Evolutionary conservation across 768 basidiomycete species (phyloP).

Genomic region (Suillus brevipes): DNA sequence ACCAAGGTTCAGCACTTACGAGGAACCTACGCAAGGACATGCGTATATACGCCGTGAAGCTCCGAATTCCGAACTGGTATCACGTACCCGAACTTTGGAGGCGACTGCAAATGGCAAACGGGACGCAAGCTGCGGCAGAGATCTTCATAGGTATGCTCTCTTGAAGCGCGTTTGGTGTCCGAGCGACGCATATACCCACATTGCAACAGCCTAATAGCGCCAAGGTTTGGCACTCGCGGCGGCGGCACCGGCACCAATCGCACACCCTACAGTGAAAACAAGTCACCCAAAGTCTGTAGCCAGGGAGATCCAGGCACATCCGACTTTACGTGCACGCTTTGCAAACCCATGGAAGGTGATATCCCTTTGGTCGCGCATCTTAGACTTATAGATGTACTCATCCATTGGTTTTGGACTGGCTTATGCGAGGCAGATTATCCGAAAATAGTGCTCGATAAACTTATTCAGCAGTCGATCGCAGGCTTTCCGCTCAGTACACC

Average conservation of each 20-base stretch:
- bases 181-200: conserved; percentile 2
- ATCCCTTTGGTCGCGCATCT: neutral
- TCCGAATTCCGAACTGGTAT: too few species aligned
- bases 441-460: neutral
- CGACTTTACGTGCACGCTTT: conserved; percentile 24
- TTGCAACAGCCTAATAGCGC: neutral
- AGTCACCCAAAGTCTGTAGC: conserved; percentile 17
- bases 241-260: neutral
- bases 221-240: neutral
- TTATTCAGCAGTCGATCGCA: neutral
- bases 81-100: neutral
- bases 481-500: conserved; percentile 1
- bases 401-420: neutral
- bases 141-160: neutral
- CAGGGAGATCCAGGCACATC: conserved; percentile 14
- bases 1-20: neutral
- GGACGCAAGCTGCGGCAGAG: neutral
- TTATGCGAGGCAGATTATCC: neutral
- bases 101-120: neutral
- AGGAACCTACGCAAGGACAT: neutral
- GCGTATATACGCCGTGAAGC: neutral
- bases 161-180: neutral
- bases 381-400: neutral
- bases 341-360: conserved; percentile 25
- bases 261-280: neutral